Evolutionary conservation across 768 basidiomycete species (phyloP), one percentile per base, ranked within the genome.

Genomic region (Leccinum barrowsii): DNA sequence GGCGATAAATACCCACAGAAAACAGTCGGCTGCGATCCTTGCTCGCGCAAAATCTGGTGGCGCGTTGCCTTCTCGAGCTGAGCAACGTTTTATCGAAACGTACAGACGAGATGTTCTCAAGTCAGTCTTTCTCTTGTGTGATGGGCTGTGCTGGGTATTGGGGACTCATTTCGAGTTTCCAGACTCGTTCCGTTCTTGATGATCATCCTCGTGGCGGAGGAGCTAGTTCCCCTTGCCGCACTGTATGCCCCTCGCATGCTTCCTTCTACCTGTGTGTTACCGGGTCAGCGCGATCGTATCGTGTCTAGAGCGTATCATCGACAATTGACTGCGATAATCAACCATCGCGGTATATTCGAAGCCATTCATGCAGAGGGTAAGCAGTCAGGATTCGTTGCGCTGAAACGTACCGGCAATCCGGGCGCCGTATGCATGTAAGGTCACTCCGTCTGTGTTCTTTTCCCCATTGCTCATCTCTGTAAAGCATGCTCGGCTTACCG

Each of bases 231-330:
- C 13, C 79, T 94, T 60, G 82, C 93, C 60, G 90, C 90, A 26
- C 82, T 94, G 59, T 94, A 90, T 66, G 85, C 83, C n/a, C 92
- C 92, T 2, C 83, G 82, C 67, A 80, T 92, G 76, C 83, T 94
- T 26, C 92, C 92, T 1, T 93, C 91, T 3, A 94, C 92, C 0
- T 93, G 91, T 67, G 80, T 94, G 55, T 81, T 94, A 5, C 89
- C 92, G 2, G 85, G 88, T 12, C 92, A 94, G 74, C 84, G 77
- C 67, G 70, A 87, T 76, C 75, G 93, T 75, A 77, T 87, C 74
- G 67, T 77, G 70, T 61, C 78, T 70, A 78, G 84, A 75, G 71
- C 79, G 66, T 63, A 80, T 73, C 67, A 82, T 37, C 72, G 66
- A 56, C 74, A 85, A 65, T 77, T 82, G 13, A 65, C 74, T 5